Evolutionary conservation across 2,329 filamentous ascomycete species (phyloP), one percentile per base, ranked within the genome.

Genomic region (Fusarium drepaniforme): DNA sequence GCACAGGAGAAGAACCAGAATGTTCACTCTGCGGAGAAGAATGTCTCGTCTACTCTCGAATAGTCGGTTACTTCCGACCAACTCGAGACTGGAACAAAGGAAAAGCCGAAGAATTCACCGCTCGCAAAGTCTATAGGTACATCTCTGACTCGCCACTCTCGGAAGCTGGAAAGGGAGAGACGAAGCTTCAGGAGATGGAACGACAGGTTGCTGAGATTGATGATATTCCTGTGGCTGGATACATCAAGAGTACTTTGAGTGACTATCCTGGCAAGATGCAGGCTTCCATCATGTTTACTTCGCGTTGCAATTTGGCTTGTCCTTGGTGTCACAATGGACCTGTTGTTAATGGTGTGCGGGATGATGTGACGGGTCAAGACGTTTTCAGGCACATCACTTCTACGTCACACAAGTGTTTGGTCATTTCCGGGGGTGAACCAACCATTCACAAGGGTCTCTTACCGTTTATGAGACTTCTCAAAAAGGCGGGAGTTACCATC

Each of bases 281-380:
- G 21, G 73, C 77, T 1, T 67, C 76, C 0, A 77, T 78, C 38
- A 76, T 78, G 75, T 78, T 78, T 3, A 78, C 76, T 0, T 78
- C 76, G 2, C 68, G 75, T 0, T 78, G 76, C 37, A 78, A 78
- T 1, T 23, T 78, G 6, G 68, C 75, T 1, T 78, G 76, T 5
- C 75, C 76, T 1, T 78, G 76, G 76, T 78, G 76, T 18, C 76
- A 78, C 18, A 78, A 78, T 11, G 76, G 76, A 0, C 75, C 76
- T 1, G 63, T 78, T 7, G 73, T 78, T 0, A 69, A 64, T 12
- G 76, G 76, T 9, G 66, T 69, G 8, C 51, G 75, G 3, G 76
- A 77, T 25, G 69, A 69, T 1, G 64, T 70, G 18, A 71, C 73
- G 0, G 3, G 59, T 3, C 30, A 73, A 1, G 76, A 77, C 5